Conservation (phyloP, 345 rosid genomes). For the Melaleuca quinquenervia region DNA sequence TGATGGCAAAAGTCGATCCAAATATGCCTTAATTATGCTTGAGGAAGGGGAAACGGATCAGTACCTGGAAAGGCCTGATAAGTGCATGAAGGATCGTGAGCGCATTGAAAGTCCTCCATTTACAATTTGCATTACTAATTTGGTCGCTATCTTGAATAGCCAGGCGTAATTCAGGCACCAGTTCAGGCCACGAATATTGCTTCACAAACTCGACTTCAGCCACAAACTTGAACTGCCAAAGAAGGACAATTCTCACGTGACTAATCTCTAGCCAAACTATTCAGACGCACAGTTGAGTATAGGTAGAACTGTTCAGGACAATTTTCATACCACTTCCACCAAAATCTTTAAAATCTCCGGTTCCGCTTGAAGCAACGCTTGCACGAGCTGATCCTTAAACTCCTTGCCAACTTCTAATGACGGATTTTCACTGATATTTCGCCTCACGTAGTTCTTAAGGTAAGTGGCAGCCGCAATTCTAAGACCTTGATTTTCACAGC, state of each 20-base stretch:
- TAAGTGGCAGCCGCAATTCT: conserved; percentile 72
- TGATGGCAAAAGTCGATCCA: not conserved
- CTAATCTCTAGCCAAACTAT: not conserved
- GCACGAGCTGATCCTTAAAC: conserved; percentile 66
- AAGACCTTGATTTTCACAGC: conserved; percentile 48
- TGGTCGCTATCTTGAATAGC: conserved; percentile 56
- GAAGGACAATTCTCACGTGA: not conserved
- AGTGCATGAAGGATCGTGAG: conserved; percentile 55
- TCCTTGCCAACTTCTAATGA: conserved; percentile 41
- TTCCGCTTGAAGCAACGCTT: conserved; percentile 51
- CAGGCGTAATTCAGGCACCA: conserved; percentile 46
- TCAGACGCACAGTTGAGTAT: not conserved
- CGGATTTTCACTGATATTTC: conserved; percentile 21
- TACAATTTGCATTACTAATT: conserved; percentile 17
- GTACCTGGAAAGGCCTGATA: conserved; percentile 80
- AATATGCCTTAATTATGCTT: not conserved
- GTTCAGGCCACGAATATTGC: conserved; percentile 73
- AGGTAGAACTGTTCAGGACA: not conserved
- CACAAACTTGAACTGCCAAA: conserved; percentile 50
- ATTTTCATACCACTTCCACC: conserved; percentile 54
- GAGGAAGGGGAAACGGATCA: not conserved
- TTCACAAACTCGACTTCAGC: conserved; percentile 53
- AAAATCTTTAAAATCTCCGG: conserved; percentile 58
- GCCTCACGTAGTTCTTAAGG: conserved; percentile 58
- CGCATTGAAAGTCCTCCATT: conserved; percentile 50